phyloP scores from a whole-genome alignment of 257 asterid species.

The Jacaranda mimosifolia region DNA sequence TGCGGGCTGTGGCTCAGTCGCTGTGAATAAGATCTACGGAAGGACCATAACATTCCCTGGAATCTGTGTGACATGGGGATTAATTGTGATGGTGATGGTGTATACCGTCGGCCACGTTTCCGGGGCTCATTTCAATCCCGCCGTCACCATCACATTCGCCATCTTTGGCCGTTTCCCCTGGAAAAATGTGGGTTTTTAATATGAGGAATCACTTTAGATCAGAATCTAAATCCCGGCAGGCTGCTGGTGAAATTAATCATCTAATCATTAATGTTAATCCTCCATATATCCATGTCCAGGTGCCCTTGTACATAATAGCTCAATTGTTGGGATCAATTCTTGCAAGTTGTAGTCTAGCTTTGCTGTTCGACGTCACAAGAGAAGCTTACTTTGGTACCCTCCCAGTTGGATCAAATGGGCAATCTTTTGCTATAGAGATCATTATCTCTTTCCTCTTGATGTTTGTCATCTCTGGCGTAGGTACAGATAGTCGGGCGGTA shows the following conservation, averaged over 20 bases:
- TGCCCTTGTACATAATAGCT: conserved; percentile 59
- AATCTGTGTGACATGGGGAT: conserved; percentile 76
- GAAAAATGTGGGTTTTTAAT: conserved; percentile 55
- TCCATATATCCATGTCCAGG: conserved; percentile 40
- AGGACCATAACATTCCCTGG: conserved; percentile 72
- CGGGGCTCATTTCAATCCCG: conserved; percentile 93
- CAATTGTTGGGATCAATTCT: conserved; percentile 71
- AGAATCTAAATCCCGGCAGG: too few relatives aligned
- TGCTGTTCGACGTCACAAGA: conserved; percentile 56
- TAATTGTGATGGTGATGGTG: conserved; percentile 76
- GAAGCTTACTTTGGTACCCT: conserved; percentile 74
- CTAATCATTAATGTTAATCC: neutral
- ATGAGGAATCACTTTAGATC: neutral
- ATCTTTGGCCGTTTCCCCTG: conserved; percentile 64
- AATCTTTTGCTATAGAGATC: conserved; percentile 74
- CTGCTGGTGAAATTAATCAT: too few relatives aligned
- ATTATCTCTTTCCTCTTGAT: conserved; percentile 76
- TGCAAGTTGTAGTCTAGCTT: conserved; percentile 62
- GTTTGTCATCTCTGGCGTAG: conserved; percentile 69
- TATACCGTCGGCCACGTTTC: conserved; percentile 80
- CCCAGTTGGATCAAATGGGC: conserved; percentile 65
- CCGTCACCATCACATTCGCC: conserved; percentile 71
- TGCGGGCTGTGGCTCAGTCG: conserved; percentile 81
- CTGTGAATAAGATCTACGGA: conserved; percentile 60
- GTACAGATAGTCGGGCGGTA: conserved; percentile 73